phyloP scores from a whole-genome alignment of 768 basidiomycete species.

The Auricularia sp. region DNA sequence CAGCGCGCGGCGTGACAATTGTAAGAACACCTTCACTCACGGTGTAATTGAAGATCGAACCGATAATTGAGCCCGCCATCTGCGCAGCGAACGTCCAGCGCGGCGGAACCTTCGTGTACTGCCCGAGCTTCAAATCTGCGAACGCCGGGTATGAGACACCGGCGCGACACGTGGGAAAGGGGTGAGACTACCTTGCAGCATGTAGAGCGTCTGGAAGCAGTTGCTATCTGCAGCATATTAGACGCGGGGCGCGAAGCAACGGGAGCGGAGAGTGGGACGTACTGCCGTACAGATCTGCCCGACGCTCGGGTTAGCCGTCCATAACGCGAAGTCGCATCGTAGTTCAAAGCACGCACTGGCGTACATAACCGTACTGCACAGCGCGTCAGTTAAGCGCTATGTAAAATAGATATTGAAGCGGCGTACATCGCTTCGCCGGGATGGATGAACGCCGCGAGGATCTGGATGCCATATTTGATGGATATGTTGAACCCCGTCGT shows the following conservation, averaged over 20 bases:
- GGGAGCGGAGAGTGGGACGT: background rate
- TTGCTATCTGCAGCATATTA: slow-evolving; percentile 38
- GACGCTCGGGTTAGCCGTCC: no score
- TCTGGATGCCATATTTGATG: slow-evolving; percentile 41
- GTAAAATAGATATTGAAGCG: slow-evolving; percentile 21
- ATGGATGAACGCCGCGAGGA: slow-evolving; percentile 42
- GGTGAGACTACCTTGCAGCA: slow-evolving; percentile 33
- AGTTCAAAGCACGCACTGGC: background rate
- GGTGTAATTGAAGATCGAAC: slow-evolving; percentile 45
- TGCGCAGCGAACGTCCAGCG: slow-evolving; percentile 39
- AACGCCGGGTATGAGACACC: no score
- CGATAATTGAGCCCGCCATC: slow-evolving; percentile 41
- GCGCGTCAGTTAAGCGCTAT: background rate
- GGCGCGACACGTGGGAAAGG: no score
- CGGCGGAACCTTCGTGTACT: slow-evolving; percentile 46
- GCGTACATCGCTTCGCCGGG: slow-evolving; percentile 47
- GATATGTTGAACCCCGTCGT: slow-evolving; percentile 31
- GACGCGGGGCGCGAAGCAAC: slow-evolving; percentile 4
- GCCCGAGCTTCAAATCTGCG: slow-evolving; percentile 41
- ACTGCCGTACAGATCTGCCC: background rate
- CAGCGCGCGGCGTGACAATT: background rate
- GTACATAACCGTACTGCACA: background rate
- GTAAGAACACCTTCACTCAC: slow-evolving; percentile 17
- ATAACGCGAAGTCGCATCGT: no score
- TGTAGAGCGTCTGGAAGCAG: slow-evolving; percentile 41